Conservation (phyloP, 331 rosid species). For the Prunus yedoensis region DNA sequence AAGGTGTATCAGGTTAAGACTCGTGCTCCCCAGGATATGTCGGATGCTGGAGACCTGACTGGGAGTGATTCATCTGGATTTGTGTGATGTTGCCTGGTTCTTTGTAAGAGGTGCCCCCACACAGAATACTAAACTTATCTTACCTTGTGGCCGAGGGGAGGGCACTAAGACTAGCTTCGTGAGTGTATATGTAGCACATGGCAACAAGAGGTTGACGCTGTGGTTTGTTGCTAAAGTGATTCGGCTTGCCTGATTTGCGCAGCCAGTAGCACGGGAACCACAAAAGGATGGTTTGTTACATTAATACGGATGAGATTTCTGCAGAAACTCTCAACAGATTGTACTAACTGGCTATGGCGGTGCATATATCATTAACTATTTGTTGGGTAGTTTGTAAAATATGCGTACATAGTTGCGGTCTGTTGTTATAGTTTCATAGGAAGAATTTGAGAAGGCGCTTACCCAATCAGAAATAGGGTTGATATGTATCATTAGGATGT, state of each 20-base stretch:
- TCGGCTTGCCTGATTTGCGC: background rate
- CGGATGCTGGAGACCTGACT: conserved; percentile 38
- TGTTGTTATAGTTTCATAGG: conserved; percentile 1
- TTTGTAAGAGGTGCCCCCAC: background rate
- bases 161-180: background rate
- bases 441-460: background rate
- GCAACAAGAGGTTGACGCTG: background rate
- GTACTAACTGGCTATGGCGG: conserved; percentile 2
- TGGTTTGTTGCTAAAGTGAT: background rate
- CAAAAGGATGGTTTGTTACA: background rate
- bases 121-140: too few relatives aligned
- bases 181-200: background rate
- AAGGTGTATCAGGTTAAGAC: conserved; percentile 65
- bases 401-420: background rate
- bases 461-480: conserved; percentile 7
- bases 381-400: background rate
- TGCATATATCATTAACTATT: background rate
- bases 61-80: conserved; percentile 29
- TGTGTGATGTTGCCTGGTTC: conserved; percentile 2
- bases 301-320: background rate
- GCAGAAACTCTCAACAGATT: conserved; percentile 1
- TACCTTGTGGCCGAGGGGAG: too few relatives aligned
- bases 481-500: conserved; percentile 8
- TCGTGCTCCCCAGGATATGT: conserved; percentile 42
- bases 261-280: background rate